Evolutionary conservation across 805 yeast genomes (phyloP).

Genomic region (Blastobotrys mokoenaii): DNA sequence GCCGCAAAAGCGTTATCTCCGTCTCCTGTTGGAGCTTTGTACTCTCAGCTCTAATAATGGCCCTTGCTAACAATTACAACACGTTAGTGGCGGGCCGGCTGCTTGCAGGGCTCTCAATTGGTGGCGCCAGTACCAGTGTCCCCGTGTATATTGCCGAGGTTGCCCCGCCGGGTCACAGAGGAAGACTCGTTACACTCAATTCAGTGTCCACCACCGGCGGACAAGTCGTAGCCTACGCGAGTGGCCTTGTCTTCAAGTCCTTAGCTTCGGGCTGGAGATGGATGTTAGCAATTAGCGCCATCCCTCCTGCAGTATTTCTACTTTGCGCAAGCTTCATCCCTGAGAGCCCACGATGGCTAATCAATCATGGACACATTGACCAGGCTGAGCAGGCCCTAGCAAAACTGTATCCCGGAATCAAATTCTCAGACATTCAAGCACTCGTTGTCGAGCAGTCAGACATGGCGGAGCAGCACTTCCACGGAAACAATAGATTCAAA

Average conservation of each 20-base stretch:
- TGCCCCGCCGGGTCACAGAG: constrained; percentile 25
- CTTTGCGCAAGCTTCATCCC: constrained; percentile 74
- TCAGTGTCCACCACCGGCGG: constrained; percentile 91
- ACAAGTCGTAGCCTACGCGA: constrained; percentile 85
- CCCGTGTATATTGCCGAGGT: constrained; percentile 52
- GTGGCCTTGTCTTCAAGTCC: constrained; percentile 63
- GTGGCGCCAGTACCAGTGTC: constrained; percentile 59
- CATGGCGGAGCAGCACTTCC: background rate
- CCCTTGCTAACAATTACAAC: constrained; percentile 73
- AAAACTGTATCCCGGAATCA: constrained; percentile 54
- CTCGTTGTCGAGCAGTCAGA: constrained; percentile 52
- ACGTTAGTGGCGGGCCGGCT: constrained; percentile 77
- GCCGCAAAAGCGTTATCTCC: constrained; percentile 76
- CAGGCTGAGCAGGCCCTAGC: constrained; percentile 61
- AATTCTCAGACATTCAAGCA: constrained; percentile 52
- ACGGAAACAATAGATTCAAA: background rate
- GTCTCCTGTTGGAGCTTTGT: constrained; percentile 74
- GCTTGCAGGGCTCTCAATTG: constrained; percentile 64
- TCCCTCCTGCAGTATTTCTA: constrained; percentile 80
- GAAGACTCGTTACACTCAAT: constrained; percentile 47
- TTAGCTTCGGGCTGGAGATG: constrained; percentile 87
- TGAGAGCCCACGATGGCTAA: constrained; percentile 87
- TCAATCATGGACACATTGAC: constrained; percentile 56
- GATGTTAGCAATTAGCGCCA: constrained; percentile 78
- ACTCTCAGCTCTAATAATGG: constrained; percentile 76